Percentiles rank a stretch among this genome's conserved stretches.
phyloP scores from a whole-genome alignment of 441 rosid genomes.

The Croton setiger region DNA sequence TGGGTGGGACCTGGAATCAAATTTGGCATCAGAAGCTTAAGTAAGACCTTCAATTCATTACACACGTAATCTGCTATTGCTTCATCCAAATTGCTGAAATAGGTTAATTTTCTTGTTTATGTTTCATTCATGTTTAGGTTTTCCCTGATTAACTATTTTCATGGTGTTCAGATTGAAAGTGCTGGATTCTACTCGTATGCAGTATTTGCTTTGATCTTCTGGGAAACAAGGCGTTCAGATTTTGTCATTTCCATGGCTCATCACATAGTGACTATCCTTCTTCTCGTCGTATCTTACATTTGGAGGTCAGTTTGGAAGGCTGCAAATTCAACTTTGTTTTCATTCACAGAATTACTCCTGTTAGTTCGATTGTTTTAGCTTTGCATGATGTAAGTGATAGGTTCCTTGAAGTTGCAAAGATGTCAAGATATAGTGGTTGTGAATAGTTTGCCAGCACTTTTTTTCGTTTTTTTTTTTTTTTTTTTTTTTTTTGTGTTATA shows the following conservation, averaged over 20 bases:
- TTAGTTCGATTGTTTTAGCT: conserved; percentile 76
- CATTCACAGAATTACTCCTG: conserved; percentile 67
- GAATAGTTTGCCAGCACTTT: conserved; percentile 62
- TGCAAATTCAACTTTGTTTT: conserved; percentile 2
- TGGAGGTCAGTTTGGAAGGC: conserved; percentile 43
- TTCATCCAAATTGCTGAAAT: not conserved
- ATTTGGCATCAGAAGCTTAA: conserved; percentile 78
- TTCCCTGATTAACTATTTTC: conserved; percentile 17
- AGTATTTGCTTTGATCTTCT: conserved; percentile 80
- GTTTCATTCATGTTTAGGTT: not conserved
- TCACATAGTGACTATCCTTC: conserved; percentile 68
- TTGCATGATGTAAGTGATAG: conserved; percentile 90
- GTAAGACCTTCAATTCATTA: conserved; percentile 39
- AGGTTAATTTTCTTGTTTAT: conserved; percentile 1
- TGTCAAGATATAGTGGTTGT: conserved; percentile 78
- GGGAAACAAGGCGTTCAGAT: conserved; percentile 93
- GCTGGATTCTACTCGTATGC: conserved; percentile 92
- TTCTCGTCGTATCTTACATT: conserved; percentile 73
- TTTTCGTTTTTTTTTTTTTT: conserved; percentile 60
- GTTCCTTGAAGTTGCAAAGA: conserved; percentile 84
- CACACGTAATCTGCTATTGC: not conserved
- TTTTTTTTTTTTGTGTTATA: too few species aligned
- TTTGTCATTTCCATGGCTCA: conserved; percentile 88
- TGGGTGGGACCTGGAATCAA: conserved; percentile 83
- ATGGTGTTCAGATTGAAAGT: conserved; percentile 57